phyloP scores from a whole-genome alignment of 805 yeast species.

The Isabelozyma gotoi region DNA sequence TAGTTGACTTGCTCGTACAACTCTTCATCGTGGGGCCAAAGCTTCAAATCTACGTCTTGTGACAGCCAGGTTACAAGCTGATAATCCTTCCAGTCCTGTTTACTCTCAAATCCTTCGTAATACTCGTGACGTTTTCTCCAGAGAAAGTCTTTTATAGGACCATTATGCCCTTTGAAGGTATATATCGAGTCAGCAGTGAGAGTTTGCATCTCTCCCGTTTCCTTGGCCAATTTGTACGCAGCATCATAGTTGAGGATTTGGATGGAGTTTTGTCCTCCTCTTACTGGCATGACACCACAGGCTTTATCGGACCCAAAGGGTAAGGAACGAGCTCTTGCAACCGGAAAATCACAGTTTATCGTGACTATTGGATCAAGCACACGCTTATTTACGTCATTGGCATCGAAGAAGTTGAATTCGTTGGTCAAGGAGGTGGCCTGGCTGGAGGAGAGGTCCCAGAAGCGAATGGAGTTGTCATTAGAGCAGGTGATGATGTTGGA shows the following conservation, averaged over 20 bases:
- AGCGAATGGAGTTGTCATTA: slow-evolving; percentile 76
- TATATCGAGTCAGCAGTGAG: slow-evolving; percentile 45
- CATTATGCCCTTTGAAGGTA: slow-evolving; percentile 77
- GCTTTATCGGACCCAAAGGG: slow-evolving; percentile 80
- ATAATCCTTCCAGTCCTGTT: slow-evolving; percentile 71
- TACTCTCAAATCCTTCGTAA: slow-evolving; percentile 46
- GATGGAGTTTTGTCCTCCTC: slow-evolving; percentile 76
- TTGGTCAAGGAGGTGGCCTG: slow-evolving; percentile 10
- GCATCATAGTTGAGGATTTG: slow-evolving; percentile 51
- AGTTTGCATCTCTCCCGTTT: slow-evolving; percentile 23
- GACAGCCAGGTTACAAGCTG: slow-evolving; percentile 94
- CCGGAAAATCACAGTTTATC: slow-evolving; percentile 76
- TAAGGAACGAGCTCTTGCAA: slow-evolving; percentile 81
- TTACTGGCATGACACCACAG: slow-evolving; percentile 84
- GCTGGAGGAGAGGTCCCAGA: slow-evolving; percentile 63
- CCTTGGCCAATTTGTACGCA: slow-evolving; percentile 27
- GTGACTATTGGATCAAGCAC: slow-evolving; percentile 50
- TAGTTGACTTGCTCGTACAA: slow-evolving; percentile 36
- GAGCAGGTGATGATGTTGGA: slow-evolving; percentile 76
- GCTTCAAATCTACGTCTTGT: slow-evolving; percentile 71
- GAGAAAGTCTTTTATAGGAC: slow-evolving; percentile 81
- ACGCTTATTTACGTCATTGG: slow-evolving; percentile 2
- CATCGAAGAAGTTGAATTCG: slow-evolving; percentile 19
- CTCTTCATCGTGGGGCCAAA: slow-evolving; percentile 68
- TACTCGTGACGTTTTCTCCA: slow-evolving; percentile 63